A percentile compares a stretch with the other conserved stretches of the same genome.
phyloP scores from a whole-genome alignment of 345 rosid genomes.

The Atalantia buxifolia region DNA sequence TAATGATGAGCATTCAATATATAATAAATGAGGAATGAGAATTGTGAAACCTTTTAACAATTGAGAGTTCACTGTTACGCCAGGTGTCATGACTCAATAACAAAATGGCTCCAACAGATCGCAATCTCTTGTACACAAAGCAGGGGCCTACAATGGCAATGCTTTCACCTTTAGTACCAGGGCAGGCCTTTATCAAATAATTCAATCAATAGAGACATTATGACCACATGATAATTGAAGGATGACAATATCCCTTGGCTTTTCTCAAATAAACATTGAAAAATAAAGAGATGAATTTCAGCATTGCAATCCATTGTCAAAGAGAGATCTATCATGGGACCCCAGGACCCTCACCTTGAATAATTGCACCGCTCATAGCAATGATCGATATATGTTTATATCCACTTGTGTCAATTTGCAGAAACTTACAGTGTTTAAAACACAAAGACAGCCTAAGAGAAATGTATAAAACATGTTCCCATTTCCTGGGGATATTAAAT shows the following conservation, averaged over 20 bases:
- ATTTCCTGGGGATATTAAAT: neutral
- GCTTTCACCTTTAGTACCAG: neutral
- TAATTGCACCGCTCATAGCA: neutral
- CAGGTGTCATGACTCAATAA: neutral
- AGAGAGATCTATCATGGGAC: neutral
- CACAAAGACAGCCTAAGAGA: neutral
- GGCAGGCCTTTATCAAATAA: conserved; percentile 13
- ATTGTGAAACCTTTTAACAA: neutral
- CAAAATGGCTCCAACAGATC: neutral
- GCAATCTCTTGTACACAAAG: neutral
- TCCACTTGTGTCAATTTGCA: neutral
- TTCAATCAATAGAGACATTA: conserved; percentile 8
- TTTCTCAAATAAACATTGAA: neutral
- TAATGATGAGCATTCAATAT: conserved; percentile 1
- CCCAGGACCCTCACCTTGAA: neutral
- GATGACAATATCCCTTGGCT: neutral
- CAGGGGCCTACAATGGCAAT: neutral
- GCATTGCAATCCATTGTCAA: neutral
- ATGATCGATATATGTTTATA: neutral
- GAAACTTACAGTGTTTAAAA: neutral
- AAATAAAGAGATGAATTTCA: neutral
- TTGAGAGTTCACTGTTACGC: neutral
- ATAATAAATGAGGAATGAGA: neutral
- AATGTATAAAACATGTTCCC: neutral
- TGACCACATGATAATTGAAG: conserved; percentile 2